Base-by-base conservation (phyloP, 2,329 filamentous ascomycete species). In the Grosmannia serpens region DNA sequence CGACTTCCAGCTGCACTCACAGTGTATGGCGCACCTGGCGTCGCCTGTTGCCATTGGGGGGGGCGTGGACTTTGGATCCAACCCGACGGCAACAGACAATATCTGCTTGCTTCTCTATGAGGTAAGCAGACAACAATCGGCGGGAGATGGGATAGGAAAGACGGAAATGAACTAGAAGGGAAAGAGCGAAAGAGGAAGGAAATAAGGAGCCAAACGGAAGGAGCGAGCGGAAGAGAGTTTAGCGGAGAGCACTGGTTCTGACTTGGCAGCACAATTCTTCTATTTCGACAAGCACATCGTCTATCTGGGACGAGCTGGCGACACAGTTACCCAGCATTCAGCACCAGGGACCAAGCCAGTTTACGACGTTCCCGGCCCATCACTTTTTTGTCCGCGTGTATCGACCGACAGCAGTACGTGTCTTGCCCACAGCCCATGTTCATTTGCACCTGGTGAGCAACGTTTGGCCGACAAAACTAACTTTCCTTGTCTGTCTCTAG, bases 341-440 rank as follows among this genome's bases (percentile, higher is more conserved):
- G 53, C 71, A 70, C 27, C 66, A 71, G 22, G 79, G 79, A 0
- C 77, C 81, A 0, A 67, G 69, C 3, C 67, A 69, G 49, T 83
- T 81, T 61, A 71, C 71, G 44, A 68, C 68, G 0, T 83, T 83
- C 57, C 81, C 81, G 2, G 72, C 76, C 13, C 81, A 83, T 59
- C 80, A 83, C 64, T 82, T 80, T 65, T 83, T 83, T 58, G 74
- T 75, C 27, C 74, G 79, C 13, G 73, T 83, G 6, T 83, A 78
- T 62, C 75, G 81, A 27, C 78, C 76, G 17, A 74, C 71, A 53
- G 77, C 76, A 52, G 80, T 82, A 70, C 70, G 79, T 71, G 9
- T 47, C 29, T 49, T n/a, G 13, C 26, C 26, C 24, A 15, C 9
- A 13, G 35, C 22, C 22, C n/a, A 4, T 20, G 35, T 33, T 11